These are phyloP conservation scores for Phytophthora sp. DNA, from an alignment of 352 stramenopile species.

Conservation along the genomic window DNA sequence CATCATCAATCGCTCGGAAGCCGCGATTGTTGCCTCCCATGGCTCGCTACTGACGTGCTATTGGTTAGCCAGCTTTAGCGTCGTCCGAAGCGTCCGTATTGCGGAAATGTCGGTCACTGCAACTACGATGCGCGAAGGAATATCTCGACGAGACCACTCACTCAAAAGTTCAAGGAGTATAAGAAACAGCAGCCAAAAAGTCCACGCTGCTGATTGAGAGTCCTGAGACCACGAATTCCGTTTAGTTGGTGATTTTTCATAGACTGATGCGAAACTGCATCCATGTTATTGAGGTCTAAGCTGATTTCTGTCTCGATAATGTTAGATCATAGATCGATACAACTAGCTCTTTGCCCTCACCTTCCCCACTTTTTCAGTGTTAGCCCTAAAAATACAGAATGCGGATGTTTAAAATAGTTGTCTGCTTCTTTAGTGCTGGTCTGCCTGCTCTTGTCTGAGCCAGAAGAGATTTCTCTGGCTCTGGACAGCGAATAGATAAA, in stretches of 20 bases:
- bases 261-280: background rate
- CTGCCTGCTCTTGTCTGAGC: no score
- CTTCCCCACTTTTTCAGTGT: no score
- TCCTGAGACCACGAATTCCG: background rate
- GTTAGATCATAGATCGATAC: no score
- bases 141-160: constrained; percentile 12
- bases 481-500: background rate
- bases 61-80: constrained; percentile 51
- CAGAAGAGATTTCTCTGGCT: no score
- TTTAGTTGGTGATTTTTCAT: background rate
- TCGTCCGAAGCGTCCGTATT: constrained; percentile 29
- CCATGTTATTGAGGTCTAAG: no score
- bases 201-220: constrained; percentile 3
- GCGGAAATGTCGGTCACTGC: constrained; percentile 23
- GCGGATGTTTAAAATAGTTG: background rate
- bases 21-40: constrained; percentile 45
- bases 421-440: background rate
- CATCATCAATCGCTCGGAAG: constrained; percentile 39
- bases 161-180: constrained; percentile 13
- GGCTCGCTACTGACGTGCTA: constrained; percentile 55
- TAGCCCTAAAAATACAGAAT: background rate
- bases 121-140: constrained; percentile 22
- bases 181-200: constrained; percentile 18
- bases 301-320: no score
- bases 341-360: no score